These are phyloP conservation scores for Phenoliferia sp. DNA, from an alignment of 1,284 basidiomycete genomes.

Conservation along the genomic window DNA sequence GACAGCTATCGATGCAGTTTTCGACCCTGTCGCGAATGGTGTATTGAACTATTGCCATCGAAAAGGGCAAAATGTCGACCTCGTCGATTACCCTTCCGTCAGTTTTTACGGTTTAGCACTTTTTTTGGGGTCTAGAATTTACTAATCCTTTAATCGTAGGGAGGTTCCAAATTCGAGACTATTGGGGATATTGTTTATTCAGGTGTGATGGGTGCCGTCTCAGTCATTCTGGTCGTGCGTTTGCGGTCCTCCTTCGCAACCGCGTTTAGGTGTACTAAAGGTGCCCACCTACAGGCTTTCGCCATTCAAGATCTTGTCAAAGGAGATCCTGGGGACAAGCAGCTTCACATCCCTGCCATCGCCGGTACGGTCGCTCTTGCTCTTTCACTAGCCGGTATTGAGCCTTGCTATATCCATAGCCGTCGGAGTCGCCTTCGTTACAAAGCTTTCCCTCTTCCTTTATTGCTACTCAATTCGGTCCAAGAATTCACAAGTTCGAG, in stretches of 20 bases:
- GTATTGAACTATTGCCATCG: conserved; percentile 76
- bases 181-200: conserved; percentile 70
- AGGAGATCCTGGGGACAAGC: conserved; percentile 51
- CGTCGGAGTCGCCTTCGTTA: conserved; percentile 43
- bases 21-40: conserved; percentile 77
- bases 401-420: too few species aligned
- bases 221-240: conserved; percentile 70
- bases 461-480: conserved; percentile 76
- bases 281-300: conserved; percentile 17
- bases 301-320: conserved; percentile 24
- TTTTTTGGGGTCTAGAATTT: not conserved
- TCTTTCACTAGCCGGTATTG: too few species aligned
- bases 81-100: conserved; percentile 28
- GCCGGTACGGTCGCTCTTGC: conserved; percentile 76
- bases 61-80: conserved; percentile 65
- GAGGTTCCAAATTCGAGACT: conserved; percentile 82
- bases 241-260: not conserved
- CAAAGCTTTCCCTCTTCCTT: conserved; percentile 79
- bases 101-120: conserved; percentile 15
- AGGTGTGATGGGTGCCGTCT: conserved; percentile 73
- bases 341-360: conserved; percentile 76
- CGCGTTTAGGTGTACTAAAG: not conserved
- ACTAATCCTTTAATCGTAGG: conserved; percentile 66
- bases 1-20: conserved; percentile 54
- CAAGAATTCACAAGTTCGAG: conserved; percentile 80